These are phyloP conservation scores for Aquilaria yunnanensis DNA, from an alignment of 345 rosid genomes.

Conservation along the genomic window DNA sequence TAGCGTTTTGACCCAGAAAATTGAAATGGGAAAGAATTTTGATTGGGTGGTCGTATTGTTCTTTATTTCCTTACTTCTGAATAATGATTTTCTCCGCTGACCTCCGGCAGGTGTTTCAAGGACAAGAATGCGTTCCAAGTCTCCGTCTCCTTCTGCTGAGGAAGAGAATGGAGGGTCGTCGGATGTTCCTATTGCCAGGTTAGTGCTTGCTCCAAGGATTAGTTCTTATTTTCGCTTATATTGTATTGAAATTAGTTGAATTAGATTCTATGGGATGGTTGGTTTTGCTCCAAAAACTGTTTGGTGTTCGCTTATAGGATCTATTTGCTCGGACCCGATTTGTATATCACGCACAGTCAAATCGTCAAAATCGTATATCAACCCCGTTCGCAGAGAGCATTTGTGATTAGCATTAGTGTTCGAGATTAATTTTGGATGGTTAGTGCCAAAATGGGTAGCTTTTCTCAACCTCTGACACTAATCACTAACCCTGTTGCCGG, in stretches of 20 bases:
- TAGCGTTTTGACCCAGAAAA: neutral
- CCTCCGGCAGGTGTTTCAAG: conserved; percentile 12
- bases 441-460: no score
- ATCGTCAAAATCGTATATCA: neutral
- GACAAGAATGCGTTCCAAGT: conserved; percentile 35
- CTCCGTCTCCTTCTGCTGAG: conserved; percentile 32
- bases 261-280: neutral
- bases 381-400: no score
- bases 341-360: neutral
- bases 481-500: no score
- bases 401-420: no score
- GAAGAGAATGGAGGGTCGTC: conserved; percentile 16
- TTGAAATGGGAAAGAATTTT: no score
- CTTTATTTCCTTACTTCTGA: neutral
- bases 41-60: neutral
- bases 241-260: neutral
- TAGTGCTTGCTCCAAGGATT: conserved; percentile 9
- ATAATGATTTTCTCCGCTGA: neutral
- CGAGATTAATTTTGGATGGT: no score
- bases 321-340: neutral
- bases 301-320: neutral
- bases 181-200: conserved; percentile 21
- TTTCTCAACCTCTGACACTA: no score
- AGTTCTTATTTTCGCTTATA: neutral
- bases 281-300: neutral